Percentiles rank a stretch among this genome's conserved stretches.
These are phyloP conservation scores for Nakazawaea anatomiae DNA, from an alignment of 805 yeast genomes.

Conservation along the genomic window DNA sequence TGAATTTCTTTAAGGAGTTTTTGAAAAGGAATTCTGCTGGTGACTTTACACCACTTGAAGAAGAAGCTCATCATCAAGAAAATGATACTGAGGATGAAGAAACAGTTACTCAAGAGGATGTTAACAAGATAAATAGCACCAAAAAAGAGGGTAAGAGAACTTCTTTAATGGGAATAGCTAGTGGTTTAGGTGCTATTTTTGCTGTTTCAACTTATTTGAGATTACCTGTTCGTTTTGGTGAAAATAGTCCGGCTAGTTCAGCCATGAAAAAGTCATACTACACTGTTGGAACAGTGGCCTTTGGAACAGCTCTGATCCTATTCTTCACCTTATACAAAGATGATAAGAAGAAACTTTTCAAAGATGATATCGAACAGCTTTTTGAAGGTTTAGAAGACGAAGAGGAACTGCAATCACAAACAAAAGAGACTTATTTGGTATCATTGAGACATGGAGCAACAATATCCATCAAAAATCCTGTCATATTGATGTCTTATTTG, in stretches of 20 bases:
- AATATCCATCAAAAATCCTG: conserved; percentile 38
- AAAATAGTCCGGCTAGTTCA: conserved; percentile 29
- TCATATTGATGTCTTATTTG: conserved; percentile 48
- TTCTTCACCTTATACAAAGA: conserved; percentile 42
- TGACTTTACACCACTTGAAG: conserved; percentile 8
- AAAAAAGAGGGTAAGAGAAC: conserved; percentile 48
- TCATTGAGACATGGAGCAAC: conserved; percentile 41
- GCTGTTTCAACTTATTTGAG: conserved; percentile 52
- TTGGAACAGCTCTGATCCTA: conserved; percentile 32
- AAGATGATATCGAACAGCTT: conserved; percentile 24
- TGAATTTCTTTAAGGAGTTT: conserved; percentile 8
- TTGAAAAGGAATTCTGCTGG: conserved; percentile 11
- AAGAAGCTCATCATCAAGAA: conserved; percentile 3
- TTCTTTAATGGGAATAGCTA: conserved; percentile 54
- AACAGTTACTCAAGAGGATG: conserved; percentile 8
- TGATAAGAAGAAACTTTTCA: conserved; percentile 22
- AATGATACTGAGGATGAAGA: conserved; percentile 13
- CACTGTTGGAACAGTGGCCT: conserved; percentile 37
- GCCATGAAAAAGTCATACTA: conserved; percentile 44
- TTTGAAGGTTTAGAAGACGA: conserved; percentile 24
- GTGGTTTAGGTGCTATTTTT: conserved; percentile 66
- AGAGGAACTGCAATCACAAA: conserved; percentile 19
- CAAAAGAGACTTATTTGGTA: conserved; percentile 28
- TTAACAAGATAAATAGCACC: conserved; percentile 16
- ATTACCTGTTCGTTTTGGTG: conserved; percentile 46